These are phyloP conservation scores for Metschnikowia anglica DNA, from an alignment of 805 yeast genomes.

Conservation along the genomic window DNA sequence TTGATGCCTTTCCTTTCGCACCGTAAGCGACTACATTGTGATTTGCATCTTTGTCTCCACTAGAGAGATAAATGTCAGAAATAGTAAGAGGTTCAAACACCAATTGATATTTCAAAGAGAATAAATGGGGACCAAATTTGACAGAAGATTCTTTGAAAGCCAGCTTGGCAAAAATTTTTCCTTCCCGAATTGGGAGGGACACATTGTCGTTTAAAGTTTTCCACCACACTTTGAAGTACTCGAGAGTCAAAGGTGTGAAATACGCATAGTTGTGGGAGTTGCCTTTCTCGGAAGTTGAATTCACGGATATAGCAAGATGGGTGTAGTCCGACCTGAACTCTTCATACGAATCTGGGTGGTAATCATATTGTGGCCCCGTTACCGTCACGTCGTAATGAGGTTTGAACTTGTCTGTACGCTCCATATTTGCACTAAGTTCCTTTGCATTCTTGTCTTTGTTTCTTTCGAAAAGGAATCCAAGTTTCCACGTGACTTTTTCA, in stretches of 20 bases:
- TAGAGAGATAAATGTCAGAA: conserved; percentile 37
- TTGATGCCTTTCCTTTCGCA: conserved; percentile 34
- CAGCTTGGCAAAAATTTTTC: conserved; percentile 29
- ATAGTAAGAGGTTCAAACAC: conserved; percentile 40
- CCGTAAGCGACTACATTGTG: conserved; percentile 38
- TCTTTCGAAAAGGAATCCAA: conserved; percentile 73
- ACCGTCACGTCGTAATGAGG: conserved; percentile 66
- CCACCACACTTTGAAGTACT: conserved; percentile 46
- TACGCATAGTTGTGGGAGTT: conserved; percentile 37
- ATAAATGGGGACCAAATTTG: conserved; percentile 40
- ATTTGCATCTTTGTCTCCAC: conserved; percentile 22
- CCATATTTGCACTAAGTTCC: conserved; percentile 38
- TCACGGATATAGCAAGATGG: conserved; percentile 50
- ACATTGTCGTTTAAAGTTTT: conserved; percentile 30
- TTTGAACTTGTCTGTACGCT: conserved; percentile 47
- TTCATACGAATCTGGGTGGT: conserved; percentile 72
- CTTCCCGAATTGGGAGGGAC: conserved; percentile 38
- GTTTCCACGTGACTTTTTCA: conserved; percentile 73
- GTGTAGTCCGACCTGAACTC: conserved; percentile 82
- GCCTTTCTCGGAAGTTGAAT: conserved; percentile 31
- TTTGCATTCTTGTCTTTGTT: conserved; percentile 36
- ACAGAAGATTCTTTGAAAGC: conserved; percentile 27
- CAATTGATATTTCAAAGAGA: conserved; percentile 42
- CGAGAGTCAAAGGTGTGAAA: conserved; percentile 39
- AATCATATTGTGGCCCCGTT: conserved; percentile 54